These are phyloP conservation scores for Aspergillus sp. DNA, from an alignment of 2,329 filamentous ascomycete species.

Conservation along the genomic window DNA sequence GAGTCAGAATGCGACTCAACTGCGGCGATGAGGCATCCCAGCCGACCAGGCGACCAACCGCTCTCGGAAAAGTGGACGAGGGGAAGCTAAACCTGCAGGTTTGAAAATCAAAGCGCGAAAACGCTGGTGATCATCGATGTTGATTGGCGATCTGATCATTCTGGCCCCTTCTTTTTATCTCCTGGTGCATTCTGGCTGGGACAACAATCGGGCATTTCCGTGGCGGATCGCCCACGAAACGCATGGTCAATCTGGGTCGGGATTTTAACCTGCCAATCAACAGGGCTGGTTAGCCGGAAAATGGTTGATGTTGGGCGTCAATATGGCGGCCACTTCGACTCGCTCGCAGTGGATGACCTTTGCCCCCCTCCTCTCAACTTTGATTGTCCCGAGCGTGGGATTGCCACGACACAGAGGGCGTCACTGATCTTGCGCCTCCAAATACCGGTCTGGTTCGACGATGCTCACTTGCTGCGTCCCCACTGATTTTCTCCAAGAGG, in stretches of 20 bases:
- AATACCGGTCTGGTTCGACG: not conserved
- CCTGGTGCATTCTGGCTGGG: conserved; percentile 4
- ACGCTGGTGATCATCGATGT: conserved; percentile 11
- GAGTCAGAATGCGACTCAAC: not conserved
- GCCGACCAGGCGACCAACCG: conserved; percentile 3
- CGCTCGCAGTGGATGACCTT: not conserved
- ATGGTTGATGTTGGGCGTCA: conserved; percentile 25
- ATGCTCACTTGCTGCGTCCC: not conserved
- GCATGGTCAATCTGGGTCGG: conserved; percentile 25
- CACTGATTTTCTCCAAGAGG: conserved; percentile 9
- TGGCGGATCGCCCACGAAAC: conserved; percentile 30
- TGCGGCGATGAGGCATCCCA: conserved; percentile 8
- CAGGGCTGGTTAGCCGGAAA: conserved; percentile 1
- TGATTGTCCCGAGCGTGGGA: not conserved
- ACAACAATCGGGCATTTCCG: conserved; percentile 31
- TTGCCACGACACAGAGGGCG: conserved; percentile 11
- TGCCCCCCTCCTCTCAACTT: conserved; percentile 5
- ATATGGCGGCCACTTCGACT: conserved; percentile 17
- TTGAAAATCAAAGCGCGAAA: conserved; percentile 15
- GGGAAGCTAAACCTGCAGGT: conserved; percentile 11
- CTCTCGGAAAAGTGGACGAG: not conserved
- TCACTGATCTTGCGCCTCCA: not conserved
- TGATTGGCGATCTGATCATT: conserved; percentile 14
- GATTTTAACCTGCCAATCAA: conserved; percentile 32
- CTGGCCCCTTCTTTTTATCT: conserved; percentile 11